Base-by-base conservation (phyloP, 2,329 filamentous ascomycete genomes). In the Ophiocordyceps australis region DNA sequence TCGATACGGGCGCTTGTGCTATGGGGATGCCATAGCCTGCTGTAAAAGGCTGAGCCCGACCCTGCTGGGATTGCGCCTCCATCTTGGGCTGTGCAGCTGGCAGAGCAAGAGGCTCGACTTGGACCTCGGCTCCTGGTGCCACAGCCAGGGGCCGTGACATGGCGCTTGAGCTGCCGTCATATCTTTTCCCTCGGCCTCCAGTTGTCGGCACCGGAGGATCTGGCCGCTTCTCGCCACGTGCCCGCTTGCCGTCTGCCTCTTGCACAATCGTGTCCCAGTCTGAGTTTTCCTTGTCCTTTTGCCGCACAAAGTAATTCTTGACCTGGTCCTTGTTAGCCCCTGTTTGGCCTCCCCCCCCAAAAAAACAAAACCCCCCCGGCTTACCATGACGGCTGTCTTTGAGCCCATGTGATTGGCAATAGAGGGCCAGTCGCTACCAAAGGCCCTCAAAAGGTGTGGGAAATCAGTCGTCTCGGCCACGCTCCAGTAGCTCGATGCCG, bases 321-420 rank as follows among this genome's bases (percentile, higher is more conserved):
- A 76, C 70, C 69, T 74, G 39, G 36, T n/a, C n/a, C n/a, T n/a
- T n/a, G n/a, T n/a, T n/a, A n/a, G n/a, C n/a, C n/a, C n/a, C n/a
- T n/a, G n/a, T n/a, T n/a, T n/a, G n/a, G n/a, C n/a, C n/a, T n/a
- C n/a, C n/a, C n/a, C n/a, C n/a, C n/a, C n/a, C 17, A 12, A 14
- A 17, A 22, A 5, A 20, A 21, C 12, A 17, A 10, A 29, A 24
- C 19, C 7, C 23, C 25, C 23, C 25, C 28, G 37, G 43, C 61
- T 46, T 58, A 79, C 80, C 80, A 89, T 89, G n/a, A 78, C 77
- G 29, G 75, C 65, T 12, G 80, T 86, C 51, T 86, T 86, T 5
- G 78, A 81, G 25, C 75, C 74, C 75, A 89, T 83, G 38, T 81
- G 71, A 26, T 60, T 60, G 21, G 80, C 75, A 47, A 86, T 86